Conservation (phyloP, 2,329 filamentous ascomycete species). For the Delphinella strobiligena region DNA sequence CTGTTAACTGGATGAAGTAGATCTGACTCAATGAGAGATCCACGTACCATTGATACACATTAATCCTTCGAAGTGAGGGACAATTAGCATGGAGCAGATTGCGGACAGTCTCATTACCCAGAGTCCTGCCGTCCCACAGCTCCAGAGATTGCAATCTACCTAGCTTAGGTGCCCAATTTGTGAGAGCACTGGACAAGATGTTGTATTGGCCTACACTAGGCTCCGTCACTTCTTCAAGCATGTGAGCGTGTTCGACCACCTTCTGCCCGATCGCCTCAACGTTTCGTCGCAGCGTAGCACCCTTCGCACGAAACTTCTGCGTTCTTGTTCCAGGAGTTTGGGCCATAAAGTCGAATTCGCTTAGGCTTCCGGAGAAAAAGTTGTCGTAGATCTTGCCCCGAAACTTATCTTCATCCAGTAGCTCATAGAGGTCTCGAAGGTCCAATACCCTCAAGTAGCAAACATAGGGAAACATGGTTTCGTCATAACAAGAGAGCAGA, state of each 20-base stretch:
- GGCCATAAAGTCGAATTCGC: conserved; percentile 26
- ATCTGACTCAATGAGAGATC: too few species aligned
- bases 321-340: conserved; percentile 2
- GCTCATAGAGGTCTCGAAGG: conserved; percentile 46
- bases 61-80: conserved; percentile 48
- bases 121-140: conserved; percentile 48
- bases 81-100: conserved; percentile 46
- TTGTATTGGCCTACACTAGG: conserved; percentile 19
- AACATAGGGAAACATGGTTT: conserved; percentile 57
- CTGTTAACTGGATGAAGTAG: not conserved
- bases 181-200: conserved; percentile 43
- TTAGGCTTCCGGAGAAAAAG: conserved; percentile 40
- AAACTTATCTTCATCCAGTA: conserved; percentile 49
- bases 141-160: conserved; percentile 46
- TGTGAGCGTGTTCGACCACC: conserved; percentile 26
- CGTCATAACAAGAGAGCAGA: conserved; percentile 47
- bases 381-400: conserved; percentile 41
- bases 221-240: conserved; percentile 39
- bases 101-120: conserved; percentile 42
- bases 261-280: conserved; percentile 37
- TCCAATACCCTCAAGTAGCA: conserved; percentile 54
- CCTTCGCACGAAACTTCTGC: not conserved
- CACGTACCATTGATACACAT: conserved; percentile 40
- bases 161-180: conserved; percentile 47
- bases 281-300: conserved; percentile 25